These are phyloP conservation scores for Dipteronia dyeriana DNA, from an alignment of 345 rosid genomes.

Conservation along the genomic window DNA sequence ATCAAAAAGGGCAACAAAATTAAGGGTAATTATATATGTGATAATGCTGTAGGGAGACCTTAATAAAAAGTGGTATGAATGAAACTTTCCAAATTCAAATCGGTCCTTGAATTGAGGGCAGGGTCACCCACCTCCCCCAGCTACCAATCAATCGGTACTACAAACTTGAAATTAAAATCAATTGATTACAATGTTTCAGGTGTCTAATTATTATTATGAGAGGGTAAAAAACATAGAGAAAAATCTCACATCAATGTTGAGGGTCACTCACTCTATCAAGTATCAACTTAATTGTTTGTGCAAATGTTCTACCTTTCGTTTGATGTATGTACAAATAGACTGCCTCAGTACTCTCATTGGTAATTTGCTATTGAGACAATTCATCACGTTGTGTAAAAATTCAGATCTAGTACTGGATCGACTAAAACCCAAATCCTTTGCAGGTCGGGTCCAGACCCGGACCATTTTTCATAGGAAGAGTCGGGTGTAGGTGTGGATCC, in stretches of 20 bases:
- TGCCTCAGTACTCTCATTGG: neutral
- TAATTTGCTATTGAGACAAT: too few species aligned
- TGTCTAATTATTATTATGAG: slow-evolving; percentile 1
- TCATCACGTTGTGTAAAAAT: too few species aligned
- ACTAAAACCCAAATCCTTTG: too few species aligned
- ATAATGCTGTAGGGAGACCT: neutral
- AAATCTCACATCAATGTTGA: neutral
- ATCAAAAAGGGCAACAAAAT: neutral
- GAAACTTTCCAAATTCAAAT: neutral
- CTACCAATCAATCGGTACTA: slow-evolving; percentile 9
- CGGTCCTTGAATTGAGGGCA: slow-evolving; percentile 21
- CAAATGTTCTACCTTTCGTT: neutral
- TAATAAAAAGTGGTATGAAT: neutral
- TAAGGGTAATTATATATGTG: slow-evolving; percentile 2
- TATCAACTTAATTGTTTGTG: slow-evolving; percentile 20
- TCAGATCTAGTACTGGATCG: too few species aligned
- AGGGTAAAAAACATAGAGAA: neutral
- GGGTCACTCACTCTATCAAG: slow-evolving; percentile 2
- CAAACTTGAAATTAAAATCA: slow-evolving; percentile 7
- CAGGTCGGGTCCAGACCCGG: too few species aligned
- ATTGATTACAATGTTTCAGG: slow-evolving; percentile 16
- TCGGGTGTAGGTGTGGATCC: too few species aligned
- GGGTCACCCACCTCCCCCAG: neutral
- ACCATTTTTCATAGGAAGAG: too few species aligned
- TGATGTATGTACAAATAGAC: slow-evolving; percentile 8